A percentile compares a stretch with the other conserved stretches of the same genome.
Evolutionary conservation across 805 yeast species (phyloP).

Genomic region (Teunomyces tritomae): DNA sequence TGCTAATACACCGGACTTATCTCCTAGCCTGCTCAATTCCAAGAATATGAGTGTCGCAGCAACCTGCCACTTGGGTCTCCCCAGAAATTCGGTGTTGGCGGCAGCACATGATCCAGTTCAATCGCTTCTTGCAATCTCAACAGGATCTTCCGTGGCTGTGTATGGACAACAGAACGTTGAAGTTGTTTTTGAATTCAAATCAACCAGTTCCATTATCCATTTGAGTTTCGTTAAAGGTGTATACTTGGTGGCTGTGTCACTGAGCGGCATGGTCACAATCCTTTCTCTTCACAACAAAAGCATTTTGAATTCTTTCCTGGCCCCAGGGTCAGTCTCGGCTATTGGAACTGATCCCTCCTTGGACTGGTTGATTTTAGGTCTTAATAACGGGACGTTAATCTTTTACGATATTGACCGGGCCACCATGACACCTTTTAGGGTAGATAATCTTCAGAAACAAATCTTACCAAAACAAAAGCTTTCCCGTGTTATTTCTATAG

Average conservation of each 20-base stretch:
- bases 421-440: conserved; percentile 55
- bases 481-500: conserved; percentile 65
- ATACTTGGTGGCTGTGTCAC: conserved; percentile 68
- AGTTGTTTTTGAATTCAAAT: conserved; percentile 55
- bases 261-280: conserved; percentile 61
- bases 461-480: conserved; percentile 54
- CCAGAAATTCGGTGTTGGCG: conserved; percentile 60
- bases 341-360: conserved; percentile 80
- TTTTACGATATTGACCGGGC: conserved; percentile 85
- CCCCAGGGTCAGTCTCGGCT: conserved; percentile 66
- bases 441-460: conserved; percentile 68
- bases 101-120: conserved; percentile 87
- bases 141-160: conserved; percentile 72
- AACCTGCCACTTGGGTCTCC: conserved; percentile 36
- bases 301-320: conserved; percentile 56
- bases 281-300: conserved; percentile 66
- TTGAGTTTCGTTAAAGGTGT: conserved; percentile 75
- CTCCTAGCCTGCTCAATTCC: conserved; percentile 31
- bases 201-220: conserved; percentile 49
- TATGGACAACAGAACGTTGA: conserved; percentile 84
- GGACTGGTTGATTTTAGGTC: conserved; percentile 83
- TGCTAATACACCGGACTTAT: conserved; percentile 25
- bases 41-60: conserved; percentile 28
- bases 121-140: conserved; percentile 77
- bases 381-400: conserved; percentile 67